A percentile compares a stretch with the other conserved stretches of the same genome.
Conservation (phyloP, 768 basidiomycete species). For the Lentinula guzmanii region DNA sequence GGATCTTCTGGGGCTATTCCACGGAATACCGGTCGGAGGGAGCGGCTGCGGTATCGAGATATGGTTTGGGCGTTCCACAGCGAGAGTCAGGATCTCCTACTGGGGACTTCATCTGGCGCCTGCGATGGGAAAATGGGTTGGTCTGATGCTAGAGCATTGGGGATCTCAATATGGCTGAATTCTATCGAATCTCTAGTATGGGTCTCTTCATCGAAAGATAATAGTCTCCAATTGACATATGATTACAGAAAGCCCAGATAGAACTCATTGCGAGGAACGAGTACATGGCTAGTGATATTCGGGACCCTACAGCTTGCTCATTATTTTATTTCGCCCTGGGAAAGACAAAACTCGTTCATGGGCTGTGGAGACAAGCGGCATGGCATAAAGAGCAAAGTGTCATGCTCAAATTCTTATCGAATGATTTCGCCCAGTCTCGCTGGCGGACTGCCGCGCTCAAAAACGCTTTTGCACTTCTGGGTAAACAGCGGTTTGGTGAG, state of each 20-base stretch:
- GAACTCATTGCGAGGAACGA: slow-evolving; percentile 89
- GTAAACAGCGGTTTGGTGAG: slow-evolving; percentile 89
- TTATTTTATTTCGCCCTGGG: slow-evolving; percentile 94
- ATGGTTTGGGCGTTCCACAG: slow-evolving; percentile 98
- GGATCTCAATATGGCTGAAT: slow-evolving; percentile 83
- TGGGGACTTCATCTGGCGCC: slow-evolving; percentile 62
- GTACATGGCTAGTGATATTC: slow-evolving; percentile 80
- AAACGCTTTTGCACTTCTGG: slow-evolving; percentile 89
- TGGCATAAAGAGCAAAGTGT: slow-evolving; percentile 87
- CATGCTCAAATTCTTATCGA: slow-evolving; percentile 90
- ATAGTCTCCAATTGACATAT: slow-evolving; percentile 1
- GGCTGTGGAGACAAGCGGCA: slow-evolving; percentile 91
- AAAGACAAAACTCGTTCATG: slow-evolving; percentile 87
- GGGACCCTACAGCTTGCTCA: slow-evolving; percentile 87
- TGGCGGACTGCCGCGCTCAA: slow-evolving; percentile 95
- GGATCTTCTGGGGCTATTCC: slow-evolving; percentile 33
- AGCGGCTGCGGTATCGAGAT: slow-evolving; percentile 86
- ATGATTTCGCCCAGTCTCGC: slow-evolving; percentile 77
- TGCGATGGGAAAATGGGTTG: slow-evolving; percentile 87
- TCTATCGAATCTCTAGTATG: slow-evolving; percentile 75
- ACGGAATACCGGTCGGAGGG: slow-evolving; percentile 52
- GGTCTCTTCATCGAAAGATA: slow-evolving; percentile 6
- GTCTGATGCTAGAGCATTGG: slow-evolving; percentile 82
- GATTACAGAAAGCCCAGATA: slow-evolving; percentile 63
- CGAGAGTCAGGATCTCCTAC: slow-evolving; percentile 82